Evolutionary conservation across 2,329 filamentous ascomycete species (phyloP).

Genomic region (Cladosporium sp.): DNA sequence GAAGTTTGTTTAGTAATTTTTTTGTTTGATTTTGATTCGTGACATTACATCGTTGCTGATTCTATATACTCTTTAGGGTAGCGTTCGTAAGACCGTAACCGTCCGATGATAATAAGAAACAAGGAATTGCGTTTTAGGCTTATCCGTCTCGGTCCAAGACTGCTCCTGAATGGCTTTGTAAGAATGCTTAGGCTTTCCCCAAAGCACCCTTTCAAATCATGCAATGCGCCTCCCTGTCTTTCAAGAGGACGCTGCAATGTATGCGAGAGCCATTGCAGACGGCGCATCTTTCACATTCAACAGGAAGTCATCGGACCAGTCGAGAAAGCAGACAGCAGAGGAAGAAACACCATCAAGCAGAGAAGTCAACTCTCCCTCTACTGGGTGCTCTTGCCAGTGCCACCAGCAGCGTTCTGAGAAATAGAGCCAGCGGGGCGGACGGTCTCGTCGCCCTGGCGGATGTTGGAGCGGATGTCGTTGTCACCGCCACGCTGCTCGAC

Average conservation of each 20-base stretch:
- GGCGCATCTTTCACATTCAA: too few relatives aligned
- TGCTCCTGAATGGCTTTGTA: too few relatives aligned
- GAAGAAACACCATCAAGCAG: neutral
- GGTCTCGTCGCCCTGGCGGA: conserved; percentile 33
- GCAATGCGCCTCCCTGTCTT: neutral
- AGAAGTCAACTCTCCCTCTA: neutral
- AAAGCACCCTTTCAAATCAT: neutral
- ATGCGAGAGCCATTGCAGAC: too few relatives aligned
- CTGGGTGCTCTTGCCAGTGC: conserved; percentile 15
- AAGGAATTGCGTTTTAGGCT: neutral
- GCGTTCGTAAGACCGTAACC: neutral
- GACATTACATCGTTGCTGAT: conserved; percentile 12
- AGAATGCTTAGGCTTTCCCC: too few relatives aligned
- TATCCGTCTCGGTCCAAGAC: too few relatives aligned
- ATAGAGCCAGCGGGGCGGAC: conserved; percentile 16
- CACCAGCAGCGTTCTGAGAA: conserved; percentile 13
- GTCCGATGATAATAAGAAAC: neutral
- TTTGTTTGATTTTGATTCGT: neutral
- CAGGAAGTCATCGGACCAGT: neutral
- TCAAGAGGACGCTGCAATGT: too few relatives aligned
- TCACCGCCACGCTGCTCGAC: conserved; percentile 37
- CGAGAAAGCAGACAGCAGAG: neutral
- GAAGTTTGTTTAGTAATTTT: neutral
- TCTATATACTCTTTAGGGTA: neutral
- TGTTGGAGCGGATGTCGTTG: conserved; percentile 37